Base-by-base conservation (phyloP, 208 protist genomes). In the Crithidia expoeki region DNA sequence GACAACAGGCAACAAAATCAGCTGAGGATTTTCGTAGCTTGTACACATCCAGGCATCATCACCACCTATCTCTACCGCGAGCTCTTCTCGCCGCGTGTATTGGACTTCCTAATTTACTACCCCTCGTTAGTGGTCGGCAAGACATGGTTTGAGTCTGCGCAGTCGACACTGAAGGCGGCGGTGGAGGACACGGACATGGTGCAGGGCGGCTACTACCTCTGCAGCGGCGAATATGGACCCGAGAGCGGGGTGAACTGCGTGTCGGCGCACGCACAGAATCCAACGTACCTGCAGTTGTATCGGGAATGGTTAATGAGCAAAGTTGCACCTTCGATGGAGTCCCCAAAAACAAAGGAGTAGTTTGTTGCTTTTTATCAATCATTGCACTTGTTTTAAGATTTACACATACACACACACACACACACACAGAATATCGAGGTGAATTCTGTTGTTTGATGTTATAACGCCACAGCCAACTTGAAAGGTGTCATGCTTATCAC, bases 21-120 rank as follows among this genome's bases (percentile, higher is more conserved):
- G 55, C 68, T 76, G 23, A 88, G 82, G 70, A 75, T 96, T 47
- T 91, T 87, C 56, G 81, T 94, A 17, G 86, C 92, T 4, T 92
- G 85, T 56, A 80, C 76, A 28, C 92, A 96, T 57, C 92, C 92
- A 3, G 92, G 92, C 40, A 72, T 96, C 59, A 83, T 80, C 64
- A 82, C 82, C 36, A 94, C 92, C 7, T 84, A 83, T 36, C 80
- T 96, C 21, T 96, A 96, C 77, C 88, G 92, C 33, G 89, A 96
- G 21, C 78, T 96, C 6, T 70, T 96, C 16, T 80, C 92, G 2
- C 28, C 32, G 10, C 84, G 80, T 71, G 58, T 92, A 36, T 84
- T 96, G 33, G 86, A 96, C 71, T 77, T 74, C 53, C 19, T 90
- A 21, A 5, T 96, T 44, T 96, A 96, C 70, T 89, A 85, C 60